Evolutionary conservation across 352 stramenopile genomes (phyloP).

Genomic region (Phytophthora crassamura): DNA sequence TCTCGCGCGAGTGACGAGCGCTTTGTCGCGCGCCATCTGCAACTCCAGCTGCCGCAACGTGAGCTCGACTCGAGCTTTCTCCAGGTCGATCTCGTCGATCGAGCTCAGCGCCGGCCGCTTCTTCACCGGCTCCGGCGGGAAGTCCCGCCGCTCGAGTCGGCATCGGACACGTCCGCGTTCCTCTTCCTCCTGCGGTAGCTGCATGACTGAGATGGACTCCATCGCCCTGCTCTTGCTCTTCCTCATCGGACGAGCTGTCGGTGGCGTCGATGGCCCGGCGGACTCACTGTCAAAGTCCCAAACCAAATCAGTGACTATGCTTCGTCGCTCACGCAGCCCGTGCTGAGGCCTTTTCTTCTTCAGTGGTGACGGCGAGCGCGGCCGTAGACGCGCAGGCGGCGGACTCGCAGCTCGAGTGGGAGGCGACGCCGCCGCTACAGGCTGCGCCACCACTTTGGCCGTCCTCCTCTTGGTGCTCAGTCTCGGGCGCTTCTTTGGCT

Average conservation of each 20-base stretch:
- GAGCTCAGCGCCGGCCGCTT: slow-evolving; percentile 23
- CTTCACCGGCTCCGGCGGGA: slow-evolving; percentile 8
- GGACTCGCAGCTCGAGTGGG: slow-evolving; percentile 24
- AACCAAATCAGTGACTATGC: background rate
- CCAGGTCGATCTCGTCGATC: slow-evolving; percentile 38
- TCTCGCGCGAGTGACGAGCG: slow-evolving; percentile 37
- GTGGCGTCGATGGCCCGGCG: slow-evolving; percentile 22
- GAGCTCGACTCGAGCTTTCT: slow-evolving; percentile 43
- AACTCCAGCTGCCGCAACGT: slow-evolving; percentile 36
- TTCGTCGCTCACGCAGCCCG: slow-evolving; percentile 19
- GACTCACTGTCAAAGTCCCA: slow-evolving; percentile 36
- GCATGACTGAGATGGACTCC: slow-evolving; percentile 31
- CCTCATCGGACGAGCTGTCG: slow-evolving; percentile 15
- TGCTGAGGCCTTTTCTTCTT: slow-evolving; percentile 17
- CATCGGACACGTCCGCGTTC: slow-evolving; percentile 8
- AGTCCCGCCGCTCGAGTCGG: slow-evolving; percentile 2
- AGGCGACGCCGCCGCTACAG: slow-evolving; percentile 3
- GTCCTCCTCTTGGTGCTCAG: slow-evolving; percentile 36
- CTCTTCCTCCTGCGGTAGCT: slow-evolving; percentile 21
- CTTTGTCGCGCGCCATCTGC: slow-evolving; percentile 42
- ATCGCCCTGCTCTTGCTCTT: slow-evolving; percentile 32
- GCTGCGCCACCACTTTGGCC: background rate
- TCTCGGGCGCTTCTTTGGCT: slow-evolving; percentile 33
- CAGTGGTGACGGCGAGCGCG: slow-evolving; percentile 17
- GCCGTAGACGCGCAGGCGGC: background rate